Conservation (phyloP, 2,329 filamentous ascomycete species). For the Thelonectria discophora region DNA sequence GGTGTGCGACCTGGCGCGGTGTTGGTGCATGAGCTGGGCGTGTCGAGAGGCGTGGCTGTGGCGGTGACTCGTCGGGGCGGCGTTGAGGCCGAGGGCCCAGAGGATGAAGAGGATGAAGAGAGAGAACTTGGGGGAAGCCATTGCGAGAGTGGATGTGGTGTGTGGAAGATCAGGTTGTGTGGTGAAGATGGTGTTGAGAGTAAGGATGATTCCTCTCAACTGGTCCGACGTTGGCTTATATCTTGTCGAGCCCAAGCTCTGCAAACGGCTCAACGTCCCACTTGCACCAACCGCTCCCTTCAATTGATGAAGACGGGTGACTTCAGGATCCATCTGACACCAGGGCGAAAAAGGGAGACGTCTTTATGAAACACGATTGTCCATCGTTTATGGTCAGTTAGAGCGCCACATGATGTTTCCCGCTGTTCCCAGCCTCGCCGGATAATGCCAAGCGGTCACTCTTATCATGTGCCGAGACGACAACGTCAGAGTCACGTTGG, state of each 20-base stretch:
- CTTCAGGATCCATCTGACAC: too few relatives aligned
- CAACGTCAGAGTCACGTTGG: constrained; percentile 2
- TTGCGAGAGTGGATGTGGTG: constrained; percentile 15
- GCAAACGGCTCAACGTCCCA: constrained; percentile 31
- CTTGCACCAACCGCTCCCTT: constrained; percentile 28
- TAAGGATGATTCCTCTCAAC: background rate
- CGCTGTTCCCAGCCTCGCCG: constrained; percentile 29
- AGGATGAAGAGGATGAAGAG: constrained; percentile 34
- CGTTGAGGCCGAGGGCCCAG: constrained; percentile 37
- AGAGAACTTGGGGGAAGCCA: constrained; percentile 33
- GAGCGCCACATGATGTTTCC: background rate
- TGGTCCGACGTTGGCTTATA: constrained; percentile 6
- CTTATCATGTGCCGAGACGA: constrained; percentile 12
- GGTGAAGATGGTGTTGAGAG: background rate
- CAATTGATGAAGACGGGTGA: constrained; percentile 28
- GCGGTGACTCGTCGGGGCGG: constrained; percentile 36
- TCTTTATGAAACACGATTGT: constrained; percentile 31
- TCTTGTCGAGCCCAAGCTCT: background rate
- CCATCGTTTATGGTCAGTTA: background rate
- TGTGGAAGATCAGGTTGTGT: background rate
- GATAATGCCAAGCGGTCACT: constrained; percentile 29
- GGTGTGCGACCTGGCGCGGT: constrained; percentile 21
- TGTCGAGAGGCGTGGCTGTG: constrained; percentile 35
- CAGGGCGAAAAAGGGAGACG: constrained; percentile 6
- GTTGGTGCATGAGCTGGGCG: constrained; percentile 48